Base-by-base conservation (phyloP, 2,329 filamentous ascomycete species). In the Zasmidium angulare region DNA sequence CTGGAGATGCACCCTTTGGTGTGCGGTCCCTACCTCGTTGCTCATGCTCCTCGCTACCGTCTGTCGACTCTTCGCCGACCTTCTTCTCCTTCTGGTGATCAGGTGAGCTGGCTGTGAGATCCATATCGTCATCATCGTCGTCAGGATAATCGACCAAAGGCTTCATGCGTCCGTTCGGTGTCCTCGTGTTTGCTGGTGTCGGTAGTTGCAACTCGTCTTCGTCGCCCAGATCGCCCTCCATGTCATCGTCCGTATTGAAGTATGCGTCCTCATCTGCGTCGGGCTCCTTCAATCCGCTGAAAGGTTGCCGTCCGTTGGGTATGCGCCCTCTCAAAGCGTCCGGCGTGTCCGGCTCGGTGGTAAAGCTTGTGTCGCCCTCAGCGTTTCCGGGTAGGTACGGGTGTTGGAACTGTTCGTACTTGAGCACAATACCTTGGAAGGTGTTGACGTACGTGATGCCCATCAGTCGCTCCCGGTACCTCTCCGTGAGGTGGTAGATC, bases 141-240 rank as follows among this genome's bases (percentile, higher is more conserved):
- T 96, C 96, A 0, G 88, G 86, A 72, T 99, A 99, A 73, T 96
- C 91, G 31, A 99, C 95, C 21, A 98, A 79, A 1, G 89, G 89
- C 70, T 89, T 91, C 53, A 84, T 76, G 0, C 65, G 63, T 22
- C 86, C 90, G 66, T 92, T 93, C 6, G 80, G 75, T 11, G 80
- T 21, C 31, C 55, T 49, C 20, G 52, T 31, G 2, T 53, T 58
- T 19, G 59, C 58, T 4, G 69, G 60, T 10, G 66, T 71, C 3
- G 71, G 71, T n/a, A 73, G 55, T 29, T 64, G 66, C 9, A 59
- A 55, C 12, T 71, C 66, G 53, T 73, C 72, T 31, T 71, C 68
- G 12, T 78, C 66, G 19, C 60, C 60, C 12, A 65, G 56, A 49
- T 87, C 80, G 12, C 91, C 90, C 6, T 96, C 92, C 60, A 93